Evolutionary conservation across 2,329 filamentous ascomycete genomes (phyloP), one percentile per base, ranked within the genome.

Genomic region (Zarea fungicola): DNA sequence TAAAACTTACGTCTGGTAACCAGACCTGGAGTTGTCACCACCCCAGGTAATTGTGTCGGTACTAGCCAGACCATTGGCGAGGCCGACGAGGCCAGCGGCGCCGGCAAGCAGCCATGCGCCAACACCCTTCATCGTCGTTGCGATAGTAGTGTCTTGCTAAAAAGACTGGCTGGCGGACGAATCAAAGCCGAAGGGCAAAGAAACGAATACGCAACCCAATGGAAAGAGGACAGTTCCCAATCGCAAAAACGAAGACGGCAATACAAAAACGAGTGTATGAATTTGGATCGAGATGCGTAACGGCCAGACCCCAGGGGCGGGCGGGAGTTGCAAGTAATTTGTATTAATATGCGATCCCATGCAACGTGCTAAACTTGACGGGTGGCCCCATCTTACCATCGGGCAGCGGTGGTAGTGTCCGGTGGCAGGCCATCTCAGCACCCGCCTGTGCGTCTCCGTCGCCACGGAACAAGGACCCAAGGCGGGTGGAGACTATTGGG

Each of bases 21-120:
- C 76, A 11, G 70, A 59, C 43, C 77, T 65, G 10, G 73, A 70
- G 57, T 78, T 79, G 55, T 79, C 76, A 52, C 78, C 78, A 55
- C 77, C 76, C 75, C 77, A 80, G 23, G 78, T 81, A 53, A 80
- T 80, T 49, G 77, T 79, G 52, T 80, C 76, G 1, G 76, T 77
- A n/a, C 59, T 62, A 7, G 58, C 71, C 13, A 73, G 60, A 40
- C 65, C 66, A 49, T 58, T 55, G 54, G 60, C 62, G 34, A 66
- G 55, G 55, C 64, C 60, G 35, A 59, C 53, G 47, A 71, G 54
- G 54, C 64, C 60, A 36, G 59, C 54, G 45, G 70, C 54, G 53
- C 63, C 58, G 49, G 65, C 58, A 46, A 66, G 40, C 48, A 68
- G 50, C 49, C 65, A 28, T 21, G 55, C 53, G 19, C 55, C 46